A percentile compares a stretch with the other conserved stretches of the same genome.
Conservation (phyloP, 805 yeast species). For the Yarrowia hollandica region DNA sequence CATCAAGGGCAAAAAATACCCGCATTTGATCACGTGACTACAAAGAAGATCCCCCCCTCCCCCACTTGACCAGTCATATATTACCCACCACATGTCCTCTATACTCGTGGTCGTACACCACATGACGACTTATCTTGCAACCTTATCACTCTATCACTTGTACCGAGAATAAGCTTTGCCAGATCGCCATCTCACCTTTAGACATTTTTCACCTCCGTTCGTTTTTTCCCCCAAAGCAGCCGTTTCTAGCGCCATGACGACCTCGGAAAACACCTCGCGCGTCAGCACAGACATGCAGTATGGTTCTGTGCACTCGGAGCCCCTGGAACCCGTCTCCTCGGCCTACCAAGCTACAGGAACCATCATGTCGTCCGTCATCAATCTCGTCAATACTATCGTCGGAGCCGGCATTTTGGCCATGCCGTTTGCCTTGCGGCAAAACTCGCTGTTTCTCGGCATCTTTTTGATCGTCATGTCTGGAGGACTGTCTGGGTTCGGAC, state of each 20-base stretch:
- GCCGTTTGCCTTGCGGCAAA: constrained; percentile 67
- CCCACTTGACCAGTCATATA: too few relatives aligned
- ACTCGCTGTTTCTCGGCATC: constrained; percentile 61
- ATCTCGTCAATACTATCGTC: constrained; percentile 68
- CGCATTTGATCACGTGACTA: too few relatives aligned
- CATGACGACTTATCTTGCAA: too few relatives aligned
- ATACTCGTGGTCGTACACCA: too few relatives aligned
- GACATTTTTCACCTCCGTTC: too few relatives aligned
- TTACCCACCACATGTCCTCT: too few relatives aligned
- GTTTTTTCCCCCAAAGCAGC: neutral
- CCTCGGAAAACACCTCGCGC: neutral
- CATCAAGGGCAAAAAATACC: too few relatives aligned
- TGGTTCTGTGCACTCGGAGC: constrained; percentile 4
- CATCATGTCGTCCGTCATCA: constrained; percentile 55
- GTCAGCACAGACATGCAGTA: constrained; percentile 2
- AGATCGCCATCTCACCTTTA: too few relatives aligned
- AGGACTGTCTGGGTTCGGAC: constrained; percentile 62
- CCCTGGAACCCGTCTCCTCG: neutral
- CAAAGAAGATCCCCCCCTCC: too few relatives aligned
- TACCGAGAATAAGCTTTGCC: too few relatives aligned
- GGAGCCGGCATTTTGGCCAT: constrained; percentile 80
- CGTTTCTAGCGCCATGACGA: too few relatives aligned
- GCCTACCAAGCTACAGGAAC: constrained; percentile 41
- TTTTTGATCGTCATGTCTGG: constrained; percentile 60
- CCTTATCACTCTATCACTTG: too few relatives aligned